Evolutionary conservation across 2,329 filamentous ascomycete species (phyloP).

Genomic region (Apiospora sp.): DNA sequence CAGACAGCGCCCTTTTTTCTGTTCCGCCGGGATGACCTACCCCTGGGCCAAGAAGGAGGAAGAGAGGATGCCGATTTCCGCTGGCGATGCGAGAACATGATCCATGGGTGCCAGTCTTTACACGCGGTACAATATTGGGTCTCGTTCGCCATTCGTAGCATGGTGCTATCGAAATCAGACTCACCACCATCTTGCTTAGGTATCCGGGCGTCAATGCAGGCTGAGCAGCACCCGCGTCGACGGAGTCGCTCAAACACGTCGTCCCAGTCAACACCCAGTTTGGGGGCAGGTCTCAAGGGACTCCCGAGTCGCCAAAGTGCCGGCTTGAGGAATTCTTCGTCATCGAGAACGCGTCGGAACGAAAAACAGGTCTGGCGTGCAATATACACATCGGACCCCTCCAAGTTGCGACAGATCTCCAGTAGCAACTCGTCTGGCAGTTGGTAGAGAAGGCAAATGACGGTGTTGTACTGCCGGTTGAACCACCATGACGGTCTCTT

Average conservation of each 20-base stretch:
- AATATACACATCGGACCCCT: not conserved
- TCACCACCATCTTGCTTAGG: not conserved
- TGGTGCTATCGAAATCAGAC: not conserved
- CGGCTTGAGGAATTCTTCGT: not conserved
- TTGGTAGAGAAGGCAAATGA: not conserved
- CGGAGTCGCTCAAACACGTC: not conserved
- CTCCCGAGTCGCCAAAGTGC: rapidly evolving
- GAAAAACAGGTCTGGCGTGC: not conserved
- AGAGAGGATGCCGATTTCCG: not conserved
- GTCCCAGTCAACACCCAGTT: not conserved
- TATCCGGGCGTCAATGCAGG: not conserved
- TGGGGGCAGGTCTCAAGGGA: too few species aligned
- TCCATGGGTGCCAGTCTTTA: not conserved
- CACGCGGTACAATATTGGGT: not conserved
- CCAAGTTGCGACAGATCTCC: not conserved
- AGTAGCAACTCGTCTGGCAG: not conserved
- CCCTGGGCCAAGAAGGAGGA: too few species aligned
- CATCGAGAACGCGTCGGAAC: not conserved
- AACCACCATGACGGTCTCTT: not conserved
- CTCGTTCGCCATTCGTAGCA: not conserved
- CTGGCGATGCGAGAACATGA: not conserved
- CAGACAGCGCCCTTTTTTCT: not conserved
- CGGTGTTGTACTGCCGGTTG: not conserved
- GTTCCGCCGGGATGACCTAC: too few species aligned
- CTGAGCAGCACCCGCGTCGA: not conserved